A percentile compares a stretch with the other conserved stretches of the same genome.
phyloP scores from a whole-genome alignment of 1,284 basidiomycete species.

The Ustilago cynodontis region DNA sequence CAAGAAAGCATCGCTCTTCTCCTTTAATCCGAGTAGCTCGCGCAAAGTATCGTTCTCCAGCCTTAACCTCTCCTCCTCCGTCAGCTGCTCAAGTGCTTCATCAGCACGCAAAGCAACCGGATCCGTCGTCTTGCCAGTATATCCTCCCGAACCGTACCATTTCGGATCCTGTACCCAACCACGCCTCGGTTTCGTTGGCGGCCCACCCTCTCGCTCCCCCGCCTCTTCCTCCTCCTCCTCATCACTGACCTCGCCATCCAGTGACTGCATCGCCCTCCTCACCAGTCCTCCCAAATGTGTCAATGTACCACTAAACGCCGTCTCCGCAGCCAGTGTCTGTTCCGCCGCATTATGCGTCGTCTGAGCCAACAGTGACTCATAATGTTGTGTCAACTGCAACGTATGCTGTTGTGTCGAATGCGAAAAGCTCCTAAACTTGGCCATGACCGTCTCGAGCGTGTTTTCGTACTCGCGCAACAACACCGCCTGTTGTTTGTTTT shows the following conservation, averaged over 20 bases:
- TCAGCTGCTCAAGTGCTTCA: conserved; percentile 55
- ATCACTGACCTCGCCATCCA: conserved; percentile 56
- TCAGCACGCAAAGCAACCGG: conserved; percentile 50
- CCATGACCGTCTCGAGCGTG: conserved; percentile 95
- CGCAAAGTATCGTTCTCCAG: conserved; percentile 66
- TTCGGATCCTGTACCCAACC: conserved; percentile 51
- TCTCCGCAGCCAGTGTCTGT: conserved; percentile 50
- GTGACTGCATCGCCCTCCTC: conserved; percentile 52
- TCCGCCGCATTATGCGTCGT: conserved; percentile 55
- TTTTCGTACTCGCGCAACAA: conserved; percentile 94
- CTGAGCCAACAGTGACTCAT: conserved; percentile 80
- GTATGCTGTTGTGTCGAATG: conserved; percentile 92
- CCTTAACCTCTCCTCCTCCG: conserved; percentile 63
- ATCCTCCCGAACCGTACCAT: conserved; percentile 66
- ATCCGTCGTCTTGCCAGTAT: conserved; percentile 58
- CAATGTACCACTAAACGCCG: conserved; percentile 53
- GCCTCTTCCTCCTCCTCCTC: conserved; percentile 18
- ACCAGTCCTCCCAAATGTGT: conserved; percentile 58
- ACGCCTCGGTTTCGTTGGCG: conserved; percentile 25
- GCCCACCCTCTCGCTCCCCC: conserved; percentile 8
- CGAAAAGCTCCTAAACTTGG: conserved; percentile 92
- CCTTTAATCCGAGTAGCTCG: conserved; percentile 57
- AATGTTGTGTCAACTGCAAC: conserved; percentile 87
- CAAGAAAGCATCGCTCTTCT: conserved; percentile 44
- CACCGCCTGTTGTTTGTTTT: conserved; percentile 90